Evolutionary conservation across 495 filamentous ascomycete species (phyloP).

Genomic region (Darksidea phi): DNA sequence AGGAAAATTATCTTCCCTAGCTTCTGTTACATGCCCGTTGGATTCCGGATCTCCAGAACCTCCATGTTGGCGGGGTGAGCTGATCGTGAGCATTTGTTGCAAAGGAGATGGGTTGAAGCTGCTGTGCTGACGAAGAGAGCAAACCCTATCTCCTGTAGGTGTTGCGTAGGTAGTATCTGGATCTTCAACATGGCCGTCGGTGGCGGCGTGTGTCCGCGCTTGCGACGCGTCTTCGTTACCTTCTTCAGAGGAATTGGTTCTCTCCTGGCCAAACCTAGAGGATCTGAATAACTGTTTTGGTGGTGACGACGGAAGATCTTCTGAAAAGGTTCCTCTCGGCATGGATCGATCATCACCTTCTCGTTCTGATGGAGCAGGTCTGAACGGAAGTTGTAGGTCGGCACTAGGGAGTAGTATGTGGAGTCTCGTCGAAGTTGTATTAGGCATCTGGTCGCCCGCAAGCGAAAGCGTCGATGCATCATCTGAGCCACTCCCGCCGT

Average conservation of each 20-base stretch:
- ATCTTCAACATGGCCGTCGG: conserved; percentile 8
- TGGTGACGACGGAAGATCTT: conserved; percentile 12
- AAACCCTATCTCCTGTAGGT: not conserved
- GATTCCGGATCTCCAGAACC: not conserved
- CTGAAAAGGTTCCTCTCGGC: conserved; percentile 9
- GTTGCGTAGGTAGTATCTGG: not conserved
- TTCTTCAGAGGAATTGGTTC: conserved; percentile 23
- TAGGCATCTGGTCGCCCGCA: not conserved
- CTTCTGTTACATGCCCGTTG: not conserved
- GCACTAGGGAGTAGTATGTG: not conserved
- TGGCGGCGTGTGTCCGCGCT: not conserved
- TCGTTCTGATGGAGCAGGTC: conserved; percentile 5
- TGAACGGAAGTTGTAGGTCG: conserved; percentile 13
- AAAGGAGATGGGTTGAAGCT: conserved; percentile 15
- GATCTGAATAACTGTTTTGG: conserved; percentile 21
- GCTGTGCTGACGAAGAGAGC: conserved; percentile 8
- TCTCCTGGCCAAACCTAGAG: conserved; percentile 8
- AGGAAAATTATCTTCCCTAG: not conserved
- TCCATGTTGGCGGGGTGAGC: conserved; percentile 2
- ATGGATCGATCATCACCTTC: not conserved
- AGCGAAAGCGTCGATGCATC: conserved; percentile 1
- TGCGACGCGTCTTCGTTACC: not conserved
- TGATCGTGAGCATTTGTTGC: conserved; percentile 9
- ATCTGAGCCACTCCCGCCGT: not conserved
- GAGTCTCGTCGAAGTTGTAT: not conserved